phyloP scores from a whole-genome alignment of 441 rosid species.

The Corymbia calophylla region DNA sequence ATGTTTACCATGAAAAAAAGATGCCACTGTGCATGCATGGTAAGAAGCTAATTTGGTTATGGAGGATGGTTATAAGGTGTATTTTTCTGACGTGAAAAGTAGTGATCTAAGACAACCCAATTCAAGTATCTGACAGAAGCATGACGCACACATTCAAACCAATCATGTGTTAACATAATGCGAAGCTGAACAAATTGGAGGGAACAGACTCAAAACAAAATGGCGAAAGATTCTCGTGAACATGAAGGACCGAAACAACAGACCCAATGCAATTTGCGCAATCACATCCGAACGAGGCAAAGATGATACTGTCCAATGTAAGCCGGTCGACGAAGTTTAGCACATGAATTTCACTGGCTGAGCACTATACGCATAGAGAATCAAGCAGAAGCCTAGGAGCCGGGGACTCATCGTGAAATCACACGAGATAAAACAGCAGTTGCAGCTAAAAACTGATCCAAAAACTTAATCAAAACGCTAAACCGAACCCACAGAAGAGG shows the following conservation, averaged over 20 bases:
- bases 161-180: background rate
- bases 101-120: background rate
- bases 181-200: background rate
- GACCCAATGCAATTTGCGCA: background rate
- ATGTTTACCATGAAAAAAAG: background rate
- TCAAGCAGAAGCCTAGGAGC: background rate
- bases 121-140: background rate
- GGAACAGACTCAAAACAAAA: background rate
- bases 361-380: background rate
- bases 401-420: background rate
- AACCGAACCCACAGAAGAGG: background rate
- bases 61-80: background rate
- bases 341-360: background rate
- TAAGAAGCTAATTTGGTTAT: background rate
- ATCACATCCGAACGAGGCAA: background rate
- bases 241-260: background rate
- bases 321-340: background rate
- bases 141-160: background rate
- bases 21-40: background rate
- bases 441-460: background rate
- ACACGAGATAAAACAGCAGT: background rate
- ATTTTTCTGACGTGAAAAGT: background rate
- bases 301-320: background rate
- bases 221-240: background rate
- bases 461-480: background rate